Conservation (phyloP, 371 early-diverging fungal species). For the Mucor saturninus region DNA sequence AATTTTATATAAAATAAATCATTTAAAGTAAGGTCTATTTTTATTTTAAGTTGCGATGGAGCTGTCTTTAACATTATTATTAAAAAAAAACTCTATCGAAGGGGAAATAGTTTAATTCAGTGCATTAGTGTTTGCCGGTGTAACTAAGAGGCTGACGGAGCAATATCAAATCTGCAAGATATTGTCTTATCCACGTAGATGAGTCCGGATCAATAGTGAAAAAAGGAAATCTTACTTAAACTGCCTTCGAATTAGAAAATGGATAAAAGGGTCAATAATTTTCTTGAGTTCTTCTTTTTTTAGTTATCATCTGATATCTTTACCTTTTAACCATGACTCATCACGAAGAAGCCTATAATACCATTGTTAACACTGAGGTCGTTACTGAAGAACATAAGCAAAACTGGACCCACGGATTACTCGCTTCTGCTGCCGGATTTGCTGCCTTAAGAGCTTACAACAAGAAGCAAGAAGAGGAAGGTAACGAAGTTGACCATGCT, state of each 20-base stretch:
- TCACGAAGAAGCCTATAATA: constrained; percentile 48
- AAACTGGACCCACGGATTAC: constrained; percentile 48
- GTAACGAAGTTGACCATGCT: constrained; percentile 31
- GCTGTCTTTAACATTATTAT: background rate
- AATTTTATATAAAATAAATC: constrained; percentile 6
- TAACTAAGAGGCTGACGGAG: background rate
- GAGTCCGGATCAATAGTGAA: constrained; percentile 1
- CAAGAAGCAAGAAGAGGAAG: constrained; percentile 29
- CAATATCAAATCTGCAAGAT: background rate
- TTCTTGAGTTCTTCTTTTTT: constrained; percentile 1
- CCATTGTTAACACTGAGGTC: constrained; percentile 17
- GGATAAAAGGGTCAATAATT: constrained; percentile 5
- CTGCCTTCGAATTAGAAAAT: background rate
- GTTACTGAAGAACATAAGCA: constrained; percentile 30
- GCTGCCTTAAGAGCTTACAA: constrained; percentile 49
- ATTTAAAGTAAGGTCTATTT: background rate
- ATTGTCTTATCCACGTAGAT: background rate
- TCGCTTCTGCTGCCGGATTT: constrained; percentile 55
- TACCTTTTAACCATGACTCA: constrained; percentile 20
- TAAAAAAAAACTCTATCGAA: background rate
- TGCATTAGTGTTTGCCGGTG: background rate
- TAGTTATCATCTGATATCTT: background rate
- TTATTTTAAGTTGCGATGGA: background rate
- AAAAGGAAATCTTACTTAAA: constrained; percentile 12
- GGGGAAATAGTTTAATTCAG: constrained; percentile 8